Conservation (phyloP, 108 stramenopile genomes). For the Cyclotella choctawhatcheeana region DNA sequence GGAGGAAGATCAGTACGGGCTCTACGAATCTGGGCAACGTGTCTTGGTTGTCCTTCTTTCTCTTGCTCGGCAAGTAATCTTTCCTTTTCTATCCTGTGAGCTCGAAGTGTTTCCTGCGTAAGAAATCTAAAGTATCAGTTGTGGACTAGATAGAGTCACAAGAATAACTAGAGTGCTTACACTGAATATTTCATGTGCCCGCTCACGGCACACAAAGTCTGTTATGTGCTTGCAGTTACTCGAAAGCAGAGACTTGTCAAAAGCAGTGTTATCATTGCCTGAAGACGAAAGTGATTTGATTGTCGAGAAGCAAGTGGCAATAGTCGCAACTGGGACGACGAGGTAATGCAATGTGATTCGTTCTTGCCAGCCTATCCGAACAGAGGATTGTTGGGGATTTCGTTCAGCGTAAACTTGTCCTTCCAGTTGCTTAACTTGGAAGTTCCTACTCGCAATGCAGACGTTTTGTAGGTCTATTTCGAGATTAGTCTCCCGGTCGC, state of each 20-base stretch:
- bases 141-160: not conserved
- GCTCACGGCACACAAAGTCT: slow-evolving; percentile 77
- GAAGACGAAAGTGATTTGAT: slow-evolving; percentile 58
- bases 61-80: slow-evolving; percentile 54
- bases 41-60: slow-evolving; percentile 68
- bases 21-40: slow-evolving; percentile 83
- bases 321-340: slow-evolving; percentile 52
- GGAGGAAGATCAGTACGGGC: slow-evolving; percentile 50
- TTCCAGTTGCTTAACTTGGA: slow-evolving; percentile 57
- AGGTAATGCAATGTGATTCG: slow-evolving; percentile 71
- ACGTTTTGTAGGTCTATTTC: slow-evolving; percentile 69
- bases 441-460: slow-evolving; percentile 71
- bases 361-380: slow-evolving; percentile 82
- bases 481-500: slow-evolving; percentile 68
- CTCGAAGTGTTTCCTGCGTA: slow-evolving; percentile 28
- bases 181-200: slow-evolving; percentile 66
- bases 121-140: not conserved
- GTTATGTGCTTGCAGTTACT: slow-evolving; percentile 25
- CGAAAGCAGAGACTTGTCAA: slow-evolving; percentile 3
- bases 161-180: slow-evolving; percentile 26
- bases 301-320: slow-evolving; percentile 37
- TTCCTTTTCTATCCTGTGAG: slow-evolving; percentile 42
- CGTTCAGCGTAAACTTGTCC: slow-evolving; percentile 56
- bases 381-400: slow-evolving; percentile 25
- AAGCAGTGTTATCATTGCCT: slow-evolving; percentile 20